Evolutionary conservation across 352 stramenopile genomes (phyloP).

Genomic region (Pythium myriotylum): DNA sequence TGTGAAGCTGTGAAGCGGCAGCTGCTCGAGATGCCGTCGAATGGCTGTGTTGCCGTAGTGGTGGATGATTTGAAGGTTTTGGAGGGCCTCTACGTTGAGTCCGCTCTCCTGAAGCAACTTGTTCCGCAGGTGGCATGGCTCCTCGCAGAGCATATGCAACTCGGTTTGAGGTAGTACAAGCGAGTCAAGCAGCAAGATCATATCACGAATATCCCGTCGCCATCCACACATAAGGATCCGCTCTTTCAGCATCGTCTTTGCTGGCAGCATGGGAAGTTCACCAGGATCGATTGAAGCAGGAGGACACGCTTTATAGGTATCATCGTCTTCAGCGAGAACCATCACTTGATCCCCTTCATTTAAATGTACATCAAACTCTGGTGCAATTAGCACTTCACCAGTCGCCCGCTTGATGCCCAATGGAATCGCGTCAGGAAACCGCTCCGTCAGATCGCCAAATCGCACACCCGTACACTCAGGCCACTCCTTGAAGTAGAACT

Average conservation of each 20-base stretch:
- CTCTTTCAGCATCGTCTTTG: conserved; percentile 42
- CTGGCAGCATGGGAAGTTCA: conserved; percentile 26
- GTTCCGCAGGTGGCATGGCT: conserved; percentile 61
- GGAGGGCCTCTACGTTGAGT: conserved; percentile 47
- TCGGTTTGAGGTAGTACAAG: conserved; percentile 65
- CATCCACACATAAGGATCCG: conserved; percentile 89
- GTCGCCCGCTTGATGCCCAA: conserved; percentile 70
- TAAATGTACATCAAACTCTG: conserved; percentile 36
- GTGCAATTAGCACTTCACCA: conserved; percentile 68
- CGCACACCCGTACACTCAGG: conserved; percentile 69
- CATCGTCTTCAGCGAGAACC: conserved; percentile 87
- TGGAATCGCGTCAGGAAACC: conserved; percentile 82
- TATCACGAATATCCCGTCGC: conserved; percentile 89
- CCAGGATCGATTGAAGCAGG: conserved; percentile 43
- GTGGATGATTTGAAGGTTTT: conserved; percentile 67
- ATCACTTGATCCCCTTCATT: conserved; percentile 71
- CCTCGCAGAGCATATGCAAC: conserved; percentile 83
- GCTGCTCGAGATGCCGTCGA: conserved; percentile 61
- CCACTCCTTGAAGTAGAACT: conserved; percentile 91
- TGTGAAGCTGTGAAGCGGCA: conserved; percentile 73
- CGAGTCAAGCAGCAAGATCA: conserved; percentile 83
- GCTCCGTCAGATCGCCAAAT: conserved; percentile 67
- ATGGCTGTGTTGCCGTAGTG: conserved; percentile 82
- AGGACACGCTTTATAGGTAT: conserved; percentile 78
- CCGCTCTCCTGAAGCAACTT: conserved; percentile 66